Percentiles rank a stretch among this genome's conserved stretches.
phyloP scores from a whole-genome alignment of 1,139 yeast species.

The Taiozyma sp. region DNA sequence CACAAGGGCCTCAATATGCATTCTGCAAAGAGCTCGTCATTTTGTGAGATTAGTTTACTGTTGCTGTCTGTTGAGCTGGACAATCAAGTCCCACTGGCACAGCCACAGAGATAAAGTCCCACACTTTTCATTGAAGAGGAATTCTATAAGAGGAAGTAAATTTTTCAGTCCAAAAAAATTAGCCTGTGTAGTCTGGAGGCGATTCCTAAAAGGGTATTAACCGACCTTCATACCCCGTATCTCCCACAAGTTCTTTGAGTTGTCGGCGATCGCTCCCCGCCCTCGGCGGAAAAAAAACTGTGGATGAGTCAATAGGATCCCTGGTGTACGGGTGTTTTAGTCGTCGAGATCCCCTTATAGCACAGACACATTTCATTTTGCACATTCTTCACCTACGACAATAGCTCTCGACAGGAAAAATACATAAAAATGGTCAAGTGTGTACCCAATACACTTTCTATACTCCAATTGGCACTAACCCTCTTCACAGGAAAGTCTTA shows the following conservation, averaged over 20 bases:
- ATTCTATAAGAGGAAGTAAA: not conserved
- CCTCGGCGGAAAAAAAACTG: too few relatives aligned
- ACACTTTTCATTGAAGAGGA: conserved; percentile 1
- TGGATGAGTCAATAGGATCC: not conserved
- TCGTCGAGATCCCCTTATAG: not conserved
- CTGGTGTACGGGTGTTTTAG: not conserved
- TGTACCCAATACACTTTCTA: conserved; percentile 1
- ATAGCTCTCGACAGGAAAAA: not conserved
- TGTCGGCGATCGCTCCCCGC: too few relatives aligned
- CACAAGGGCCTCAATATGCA: conserved; percentile 2
- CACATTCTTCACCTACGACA: not conserved
- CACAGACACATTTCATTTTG: not conserved
- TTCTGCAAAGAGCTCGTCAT: conserved; percentile 14
- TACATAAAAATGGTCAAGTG: conserved; percentile 20
- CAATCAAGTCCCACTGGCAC: conserved; percentile 8
- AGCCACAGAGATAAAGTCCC: conserved; percentile 20
- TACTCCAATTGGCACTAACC: not conserved
- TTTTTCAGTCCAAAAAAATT: not conserved
- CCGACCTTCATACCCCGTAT: not conserved
- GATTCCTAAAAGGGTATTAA: not conserved
- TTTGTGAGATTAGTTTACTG: conserved; percentile 21
- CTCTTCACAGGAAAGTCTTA: conserved; percentile 46
- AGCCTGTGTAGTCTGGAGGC: too few relatives aligned
- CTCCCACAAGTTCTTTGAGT: too few relatives aligned
- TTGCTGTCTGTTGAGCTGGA: conserved; percentile 6